phyloP scores from a whole-genome alignment of 2,329 filamentous ascomycete species.

The Talaromyces sp. region DNA sequence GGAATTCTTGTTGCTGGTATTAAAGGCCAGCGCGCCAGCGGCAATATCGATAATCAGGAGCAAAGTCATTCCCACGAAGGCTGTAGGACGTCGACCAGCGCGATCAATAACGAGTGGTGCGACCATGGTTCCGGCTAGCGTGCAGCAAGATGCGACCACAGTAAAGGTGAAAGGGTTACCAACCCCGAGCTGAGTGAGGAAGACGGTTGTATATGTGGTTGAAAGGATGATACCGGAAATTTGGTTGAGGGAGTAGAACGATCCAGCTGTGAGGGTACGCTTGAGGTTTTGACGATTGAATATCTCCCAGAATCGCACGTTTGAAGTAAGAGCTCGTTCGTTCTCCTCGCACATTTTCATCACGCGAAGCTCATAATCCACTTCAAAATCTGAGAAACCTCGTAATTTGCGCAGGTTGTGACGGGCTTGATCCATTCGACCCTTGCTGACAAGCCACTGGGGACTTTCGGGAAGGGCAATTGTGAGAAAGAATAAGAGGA shows the following conservation, averaged over 20 bases:
- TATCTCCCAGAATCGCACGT: slow-evolving; percentile 37
- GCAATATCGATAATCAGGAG: slow-evolving; percentile 33
- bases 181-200: slow-evolving; percentile 34
- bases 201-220: slow-evolving; percentile 38
- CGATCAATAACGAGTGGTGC: slow-evolving; percentile 36
- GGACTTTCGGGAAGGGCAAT: slow-evolving; percentile 34
- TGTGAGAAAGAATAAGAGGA: slow-evolving; percentile 30
- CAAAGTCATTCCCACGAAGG: slow-evolving; percentile 34
- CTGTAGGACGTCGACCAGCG: slow-evolving; percentile 34
- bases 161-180: slow-evolving; percentile 35
- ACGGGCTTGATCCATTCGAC: slow-evolving; percentile 29
- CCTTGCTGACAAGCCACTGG: slow-evolving; percentile 32
- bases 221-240: slow-evolving; percentile 38
- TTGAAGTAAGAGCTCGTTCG: slow-evolving; percentile 23
- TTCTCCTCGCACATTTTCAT: slow-evolving; percentile 30
- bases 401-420: slow-evolving; percentile 32
- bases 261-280: slow-evolving; percentile 36
- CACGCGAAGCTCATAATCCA: slow-evolving; percentile 33
- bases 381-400: slow-evolving; percentile 28
- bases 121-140: slow-evolving; percentile 35
- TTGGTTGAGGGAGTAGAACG: slow-evolving; percentile 37
- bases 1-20: slow-evolving; percentile 23
- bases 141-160: slow-evolving; percentile 35
- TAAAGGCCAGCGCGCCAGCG: slow-evolving; percentile 35
- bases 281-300: slow-evolving; percentile 34